These are phyloP conservation scores for Pythium insidiosum DNA, from an alignment of 352 stramenopile genomes.

Conservation along the genomic window DNA sequence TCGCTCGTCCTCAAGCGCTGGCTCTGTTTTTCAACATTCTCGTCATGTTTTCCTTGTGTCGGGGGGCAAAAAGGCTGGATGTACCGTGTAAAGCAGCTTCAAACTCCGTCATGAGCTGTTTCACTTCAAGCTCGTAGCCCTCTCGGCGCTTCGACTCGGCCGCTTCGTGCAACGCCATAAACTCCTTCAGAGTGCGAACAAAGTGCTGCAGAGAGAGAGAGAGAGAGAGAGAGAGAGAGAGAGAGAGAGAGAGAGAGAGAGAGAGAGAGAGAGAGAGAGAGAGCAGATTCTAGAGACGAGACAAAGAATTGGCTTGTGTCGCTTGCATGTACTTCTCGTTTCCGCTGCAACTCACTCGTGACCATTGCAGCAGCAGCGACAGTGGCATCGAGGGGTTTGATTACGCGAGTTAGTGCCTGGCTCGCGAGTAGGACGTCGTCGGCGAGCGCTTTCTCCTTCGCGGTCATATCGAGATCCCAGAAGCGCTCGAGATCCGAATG, in stretches of 20 bases:
- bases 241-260: too few species aligned
- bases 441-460: constrained; percentile 2
- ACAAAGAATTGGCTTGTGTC: background rate
- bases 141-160: constrained; percentile 24
- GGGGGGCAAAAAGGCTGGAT: background rate
- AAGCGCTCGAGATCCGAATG: constrained; percentile 11
- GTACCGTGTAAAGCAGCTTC: constrained; percentile 21
- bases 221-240: too few species aligned
- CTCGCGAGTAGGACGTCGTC: constrained; percentile 2
- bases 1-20: constrained; percentile 19
- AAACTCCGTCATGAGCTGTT: constrained; percentile 22
- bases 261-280: too few species aligned
- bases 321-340: constrained; percentile 4
- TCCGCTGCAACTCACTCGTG: constrained; percentile 2
- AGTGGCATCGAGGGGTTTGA: background rate
- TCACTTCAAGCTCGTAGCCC: constrained; percentile 21
- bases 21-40: constrained; percentile 14
- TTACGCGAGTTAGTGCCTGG: background rate
- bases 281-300: background rate
- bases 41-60: background rate
- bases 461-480: constrained; percentile 8
- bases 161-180: constrained; percentile 23
- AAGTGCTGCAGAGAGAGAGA: constrained; percentile 27
- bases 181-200: constrained; percentile 24
- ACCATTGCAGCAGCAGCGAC: background rate